Percentiles rank a stretch among this genome's conserved stretches.
phyloP scores from a whole-genome alignment of 1,284 basidiomycete genomes.

The Heliocybe sulcata region DNA sequence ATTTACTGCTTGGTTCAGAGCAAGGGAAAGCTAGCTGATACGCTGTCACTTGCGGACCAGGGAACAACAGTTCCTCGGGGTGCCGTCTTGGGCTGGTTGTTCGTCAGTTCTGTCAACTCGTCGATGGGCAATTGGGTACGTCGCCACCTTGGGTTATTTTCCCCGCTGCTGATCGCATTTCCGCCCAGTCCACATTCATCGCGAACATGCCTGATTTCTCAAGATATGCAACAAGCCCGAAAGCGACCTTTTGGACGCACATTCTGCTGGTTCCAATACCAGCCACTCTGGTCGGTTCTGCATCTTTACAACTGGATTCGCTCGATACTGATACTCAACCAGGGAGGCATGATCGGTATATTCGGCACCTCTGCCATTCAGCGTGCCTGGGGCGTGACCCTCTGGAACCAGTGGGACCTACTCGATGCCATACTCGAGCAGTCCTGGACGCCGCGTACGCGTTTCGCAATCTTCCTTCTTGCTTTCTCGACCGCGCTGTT shows the following conservation, averaged over 20 bases:
- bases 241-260: slow-evolving; percentile 16
- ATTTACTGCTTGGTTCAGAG: slow-evolving; percentile 26
- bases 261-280: slow-evolving; percentile 17
- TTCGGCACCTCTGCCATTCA: slow-evolving; percentile 16
- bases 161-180: background rate
- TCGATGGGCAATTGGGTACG: slow-evolving; percentile 28
- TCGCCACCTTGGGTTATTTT: background rate
- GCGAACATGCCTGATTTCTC: slow-evolving; percentile 28
- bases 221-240: slow-evolving; percentile 13
- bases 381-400: slow-evolving; percentile 15
- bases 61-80: slow-evolving; percentile 15
- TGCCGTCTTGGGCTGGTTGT: slow-evolving; percentile 28
- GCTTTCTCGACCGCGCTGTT: slow-evolving; percentile 33
- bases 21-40: slow-evolving; percentile 11
- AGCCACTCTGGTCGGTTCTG: slow-evolving; percentile 13
- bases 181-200: slow-evolving; percentile 20
- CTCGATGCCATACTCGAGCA: slow-evolving; percentile 17
- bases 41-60: slow-evolving; percentile 25
- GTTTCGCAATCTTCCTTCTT: slow-evolving; percentile 36
- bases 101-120: slow-evolving; percentile 31
- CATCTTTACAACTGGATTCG: background rate
- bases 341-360: slow-evolving; percentile 18
- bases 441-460: slow-evolving; percentile 11
- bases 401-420: slow-evolving; percentile 19
- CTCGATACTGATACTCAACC: background rate